Conservation (phyloP, 169 alveolate species). For the Plasmodium vivax region DNA sequence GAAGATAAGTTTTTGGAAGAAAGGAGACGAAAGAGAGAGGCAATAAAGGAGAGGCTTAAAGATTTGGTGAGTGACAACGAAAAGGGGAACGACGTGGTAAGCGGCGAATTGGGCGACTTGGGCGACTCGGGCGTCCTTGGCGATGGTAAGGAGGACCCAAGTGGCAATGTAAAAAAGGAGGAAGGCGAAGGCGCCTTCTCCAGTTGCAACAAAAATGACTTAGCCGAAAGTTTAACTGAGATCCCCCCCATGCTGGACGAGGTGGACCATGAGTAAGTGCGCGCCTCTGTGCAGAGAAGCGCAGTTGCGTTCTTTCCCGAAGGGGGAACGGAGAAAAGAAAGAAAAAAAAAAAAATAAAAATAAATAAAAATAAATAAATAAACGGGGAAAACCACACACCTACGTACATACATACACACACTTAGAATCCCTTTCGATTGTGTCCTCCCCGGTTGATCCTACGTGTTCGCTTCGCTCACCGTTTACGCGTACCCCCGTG, state of each 20-base stretch:
- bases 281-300: neutral
- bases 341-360: too few relatives aligned
- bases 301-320: neutral
- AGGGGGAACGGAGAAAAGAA: neutral
- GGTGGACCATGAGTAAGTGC: conserved; percentile 45
- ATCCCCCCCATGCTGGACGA: conserved; percentile 37
- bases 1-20: conserved; percentile 71
- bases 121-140: neutral
- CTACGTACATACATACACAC: neutral
- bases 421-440: too few relatives aligned
- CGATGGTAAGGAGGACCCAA: neutral
- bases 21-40: conserved; percentile 68
- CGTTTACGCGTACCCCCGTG: neutral
- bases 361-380: too few relatives aligned
- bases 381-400: too few relatives aligned
- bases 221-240: conserved; percentile 1
- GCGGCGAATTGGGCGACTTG: neutral
- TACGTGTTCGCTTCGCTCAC: neutral
- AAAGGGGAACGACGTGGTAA: neutral
- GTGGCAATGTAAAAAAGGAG: neutral
- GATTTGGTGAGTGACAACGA: conserved; percentile 21
- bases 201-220: conserved; percentile 30
- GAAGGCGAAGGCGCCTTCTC: neutral
- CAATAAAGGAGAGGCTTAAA: conserved; percentile 53
- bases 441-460: neutral